phyloP scores from a whole-genome alignment of 441 rosid species.

The Populus trichocarpa region DNA sequence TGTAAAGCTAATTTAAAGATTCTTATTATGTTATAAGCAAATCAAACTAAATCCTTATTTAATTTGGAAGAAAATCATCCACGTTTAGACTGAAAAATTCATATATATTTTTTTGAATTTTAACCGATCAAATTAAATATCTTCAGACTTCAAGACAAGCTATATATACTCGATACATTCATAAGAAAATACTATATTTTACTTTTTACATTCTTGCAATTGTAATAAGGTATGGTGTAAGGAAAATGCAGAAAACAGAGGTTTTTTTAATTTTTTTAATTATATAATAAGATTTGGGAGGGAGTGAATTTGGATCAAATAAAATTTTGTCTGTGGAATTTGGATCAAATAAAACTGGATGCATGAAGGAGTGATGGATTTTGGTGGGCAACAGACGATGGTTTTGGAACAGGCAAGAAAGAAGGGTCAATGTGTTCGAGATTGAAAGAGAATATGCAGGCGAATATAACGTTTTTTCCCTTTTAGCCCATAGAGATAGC shows the following conservation, averaged over 20 bases:
- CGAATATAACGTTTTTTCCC: neutral
- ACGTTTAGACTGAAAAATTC: no score
- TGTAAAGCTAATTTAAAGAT: no score
- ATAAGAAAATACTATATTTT: no score
- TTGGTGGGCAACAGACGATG: no score
- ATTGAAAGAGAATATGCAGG: neutral
- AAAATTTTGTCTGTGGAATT: neutral
- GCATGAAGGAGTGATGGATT: neutral
- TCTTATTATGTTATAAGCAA: no score
- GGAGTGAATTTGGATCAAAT: neutral
- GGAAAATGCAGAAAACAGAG: neutral
- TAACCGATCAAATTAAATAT: no score
- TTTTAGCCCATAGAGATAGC: neutral
- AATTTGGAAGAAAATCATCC: no score
- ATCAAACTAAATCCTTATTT: no score
- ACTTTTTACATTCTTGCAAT: neutral
- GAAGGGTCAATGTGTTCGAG: neutral
- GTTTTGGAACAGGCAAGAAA: neutral
- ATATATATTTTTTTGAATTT: no score
- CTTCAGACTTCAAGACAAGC: no score
- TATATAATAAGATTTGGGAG: neutral
- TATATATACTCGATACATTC: neutral
- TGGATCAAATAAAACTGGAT: neutral
- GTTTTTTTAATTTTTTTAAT: no score
- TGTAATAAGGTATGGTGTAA: neutral